Conservation (phyloP, 306 rosid genomes). For the Lotus japonicus region DNA sequence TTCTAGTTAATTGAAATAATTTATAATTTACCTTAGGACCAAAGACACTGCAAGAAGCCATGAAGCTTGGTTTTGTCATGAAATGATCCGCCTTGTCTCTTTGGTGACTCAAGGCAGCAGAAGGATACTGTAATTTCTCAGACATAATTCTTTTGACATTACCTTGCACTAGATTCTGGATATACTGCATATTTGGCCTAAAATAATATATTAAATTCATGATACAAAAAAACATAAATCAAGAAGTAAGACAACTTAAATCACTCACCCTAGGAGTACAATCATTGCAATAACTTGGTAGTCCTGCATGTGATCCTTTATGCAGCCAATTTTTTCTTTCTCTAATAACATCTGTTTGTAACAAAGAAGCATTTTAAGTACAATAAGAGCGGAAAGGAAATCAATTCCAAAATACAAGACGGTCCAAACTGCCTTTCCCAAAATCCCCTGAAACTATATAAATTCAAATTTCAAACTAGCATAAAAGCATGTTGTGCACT, state of each 20-base stretch:
- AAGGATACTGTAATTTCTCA: conserved; percentile 51
- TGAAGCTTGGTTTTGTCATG: conserved; percentile 52
- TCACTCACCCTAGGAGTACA: conserved; percentile 66
- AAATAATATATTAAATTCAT: neutral
- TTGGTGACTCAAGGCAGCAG: conserved; percentile 37
- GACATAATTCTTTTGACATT: conserved; percentile 60
- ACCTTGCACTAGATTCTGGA: conserved; percentile 55
- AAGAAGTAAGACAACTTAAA: neutral
- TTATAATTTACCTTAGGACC: conserved; percentile 62
- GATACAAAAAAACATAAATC: neutral
- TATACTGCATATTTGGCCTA: conserved; percentile 77
- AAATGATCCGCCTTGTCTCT: conserved; percentile 27
- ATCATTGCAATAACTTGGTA: conserved; percentile 89
- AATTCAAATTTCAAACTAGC: conserved; percentile 14
- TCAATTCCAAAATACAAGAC: neutral
- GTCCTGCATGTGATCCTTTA: conserved; percentile 62
- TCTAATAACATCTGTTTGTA: conserved; percentile 57
- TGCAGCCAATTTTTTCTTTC: conserved; percentile 38
- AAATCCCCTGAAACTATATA: neutral
- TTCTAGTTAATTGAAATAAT: neutral
- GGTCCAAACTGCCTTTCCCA: neutral
- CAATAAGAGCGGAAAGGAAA: neutral
- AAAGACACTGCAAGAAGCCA: conserved; percentile 80
- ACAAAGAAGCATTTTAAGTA: conserved; percentile 19
- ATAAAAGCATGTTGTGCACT: neutral